These are phyloP conservation scores for Carex pumila DNA, from an alignment of 176 grass and related monocot species.

Conservation along the genomic window DNA sequence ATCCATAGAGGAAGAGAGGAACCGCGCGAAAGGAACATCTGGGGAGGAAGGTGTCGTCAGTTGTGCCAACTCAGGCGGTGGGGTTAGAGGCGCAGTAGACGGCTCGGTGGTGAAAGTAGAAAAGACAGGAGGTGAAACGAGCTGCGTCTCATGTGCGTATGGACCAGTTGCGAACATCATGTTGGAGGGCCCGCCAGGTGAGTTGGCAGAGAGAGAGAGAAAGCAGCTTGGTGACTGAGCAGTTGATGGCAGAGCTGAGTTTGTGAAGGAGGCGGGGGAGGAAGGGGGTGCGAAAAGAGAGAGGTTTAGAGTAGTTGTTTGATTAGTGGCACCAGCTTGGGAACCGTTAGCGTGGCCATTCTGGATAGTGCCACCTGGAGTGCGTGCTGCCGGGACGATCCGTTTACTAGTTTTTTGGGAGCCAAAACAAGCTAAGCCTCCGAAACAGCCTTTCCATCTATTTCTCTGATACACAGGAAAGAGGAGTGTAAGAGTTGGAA, in stretches of 20 bases:
- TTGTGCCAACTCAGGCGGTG: constrained; percentile 78
- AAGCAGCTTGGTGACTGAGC: constrained; percentile 72
- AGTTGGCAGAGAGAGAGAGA: constrained; percentile 65
- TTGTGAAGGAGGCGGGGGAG: constrained; percentile 69
- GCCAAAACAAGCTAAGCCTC: constrained; percentile 74
- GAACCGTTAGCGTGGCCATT: constrained; percentile 36
- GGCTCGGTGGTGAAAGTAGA: constrained; percentile 90
- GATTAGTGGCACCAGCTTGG: constrained; percentile 54
- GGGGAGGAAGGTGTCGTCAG: constrained; percentile 79
- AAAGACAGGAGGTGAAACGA: constrained; percentile 73
- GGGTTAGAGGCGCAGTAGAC: constrained; percentile 78
- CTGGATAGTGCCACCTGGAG: constrained; percentile 44
- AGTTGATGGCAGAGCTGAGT: constrained; percentile 69
- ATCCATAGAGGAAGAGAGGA: constrained; percentile 62
- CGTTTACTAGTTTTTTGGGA: constrained; percentile 64
- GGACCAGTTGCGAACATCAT: constrained; percentile 77
- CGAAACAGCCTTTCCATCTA: constrained; percentile 70
- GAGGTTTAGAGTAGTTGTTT: constrained; percentile 53
- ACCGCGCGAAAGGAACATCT: constrained; percentile 78
- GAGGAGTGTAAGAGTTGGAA: neutral
- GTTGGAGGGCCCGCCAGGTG: constrained; percentile 56
- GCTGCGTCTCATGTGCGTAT: constrained; percentile 81
- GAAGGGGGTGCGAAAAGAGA: constrained; percentile 82
- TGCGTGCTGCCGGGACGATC: constrained; percentile 76
- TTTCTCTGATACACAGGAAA: constrained; percentile 31